A percentile compares a stretch with the other conserved stretches of the same genome.
Evolutionary conservation across 2,329 filamentous ascomycete genomes (phyloP).

Genomic region (Apiospora kogelbergensis): DNA sequence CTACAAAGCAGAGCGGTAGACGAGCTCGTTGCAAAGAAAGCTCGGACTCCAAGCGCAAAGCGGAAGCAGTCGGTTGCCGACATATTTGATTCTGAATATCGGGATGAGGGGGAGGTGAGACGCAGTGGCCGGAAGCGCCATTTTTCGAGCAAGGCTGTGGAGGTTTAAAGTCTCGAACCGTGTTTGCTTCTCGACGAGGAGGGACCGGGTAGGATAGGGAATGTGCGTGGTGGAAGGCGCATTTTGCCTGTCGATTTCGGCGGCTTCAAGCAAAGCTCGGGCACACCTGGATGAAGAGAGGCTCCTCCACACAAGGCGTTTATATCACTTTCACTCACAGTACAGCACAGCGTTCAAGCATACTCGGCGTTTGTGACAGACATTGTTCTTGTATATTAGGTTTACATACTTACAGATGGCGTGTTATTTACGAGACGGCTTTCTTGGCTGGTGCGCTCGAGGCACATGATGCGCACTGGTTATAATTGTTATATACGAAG

Average conservation of each 20-base stretch:
- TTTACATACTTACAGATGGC: neutral
- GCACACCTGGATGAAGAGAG: neutral
- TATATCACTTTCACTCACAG: neutral
- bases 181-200: neutral
- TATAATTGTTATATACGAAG: conserved; percentile 3
- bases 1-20: neutral
- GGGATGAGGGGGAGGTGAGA: neutral
- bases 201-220: neutral
- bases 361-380: neutral
- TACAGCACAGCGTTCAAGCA: conserved; percentile 3
- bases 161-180: neutral
- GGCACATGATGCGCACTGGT: neutral
- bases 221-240: neutral
- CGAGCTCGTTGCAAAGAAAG: neutral
- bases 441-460: neutral
- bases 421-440: neutral
- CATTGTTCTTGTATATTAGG: neutral
- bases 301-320: neutral
- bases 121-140: neutral
- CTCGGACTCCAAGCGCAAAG: neutral
- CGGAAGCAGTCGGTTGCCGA: neutral
- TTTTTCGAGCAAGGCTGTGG: neutral
- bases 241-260: neutral
- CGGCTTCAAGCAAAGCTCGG: neutral
- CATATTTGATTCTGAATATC: neutral